Evolutionary conservation across 2,329 filamentous ascomycete species (phyloP).

Genomic region (Aspergillus jensenii): DNA sequence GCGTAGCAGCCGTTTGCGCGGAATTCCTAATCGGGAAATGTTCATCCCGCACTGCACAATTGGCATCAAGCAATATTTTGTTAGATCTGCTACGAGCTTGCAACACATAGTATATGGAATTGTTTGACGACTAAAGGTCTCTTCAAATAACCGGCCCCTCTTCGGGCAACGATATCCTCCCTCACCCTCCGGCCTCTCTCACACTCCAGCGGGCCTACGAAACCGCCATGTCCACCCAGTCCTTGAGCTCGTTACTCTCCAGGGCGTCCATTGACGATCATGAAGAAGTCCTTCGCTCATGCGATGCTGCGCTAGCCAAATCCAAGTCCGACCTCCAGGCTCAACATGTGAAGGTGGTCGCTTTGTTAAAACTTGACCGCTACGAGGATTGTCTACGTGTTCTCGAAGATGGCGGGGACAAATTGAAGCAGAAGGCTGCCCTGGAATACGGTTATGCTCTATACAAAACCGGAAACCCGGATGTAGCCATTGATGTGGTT

Average conservation of each 20-base stretch:
- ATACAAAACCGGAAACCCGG: conserved; percentile 59
- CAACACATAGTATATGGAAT: background rate
- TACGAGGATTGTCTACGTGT: conserved; percentile 60
- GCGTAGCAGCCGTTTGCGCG: conserved; percentile 6
- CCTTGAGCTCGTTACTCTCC: conserved; percentile 57
- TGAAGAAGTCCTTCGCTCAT: conserved; percentile 60
- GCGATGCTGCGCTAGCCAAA: conserved; percentile 57
- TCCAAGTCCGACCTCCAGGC: conserved; percentile 57
- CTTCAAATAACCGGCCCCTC: background rate
- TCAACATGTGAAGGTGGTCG: conserved; percentile 60
- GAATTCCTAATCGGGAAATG: conserved; percentile 23
- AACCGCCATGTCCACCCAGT: conserved; percentile 43
- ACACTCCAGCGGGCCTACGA: background rate
- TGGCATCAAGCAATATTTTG: background rate
- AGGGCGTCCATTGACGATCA: conserved; percentile 61
- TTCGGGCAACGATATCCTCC: background rate
- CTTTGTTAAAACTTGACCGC: conserved; percentile 63
- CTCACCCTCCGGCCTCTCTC: background rate
- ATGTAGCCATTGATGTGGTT: conserved; percentile 55
- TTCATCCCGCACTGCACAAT: conserved; percentile 17
- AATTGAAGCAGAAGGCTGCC: conserved; percentile 54
- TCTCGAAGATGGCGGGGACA: conserved; percentile 55
- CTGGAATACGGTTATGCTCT: conserved; percentile 64
- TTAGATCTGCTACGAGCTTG: conserved; percentile 1
- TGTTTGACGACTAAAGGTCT: background rate